phyloP scores from a whole-genome alignment of 139 green algal genomes.

The Spirogloea muscicola region DNA sequence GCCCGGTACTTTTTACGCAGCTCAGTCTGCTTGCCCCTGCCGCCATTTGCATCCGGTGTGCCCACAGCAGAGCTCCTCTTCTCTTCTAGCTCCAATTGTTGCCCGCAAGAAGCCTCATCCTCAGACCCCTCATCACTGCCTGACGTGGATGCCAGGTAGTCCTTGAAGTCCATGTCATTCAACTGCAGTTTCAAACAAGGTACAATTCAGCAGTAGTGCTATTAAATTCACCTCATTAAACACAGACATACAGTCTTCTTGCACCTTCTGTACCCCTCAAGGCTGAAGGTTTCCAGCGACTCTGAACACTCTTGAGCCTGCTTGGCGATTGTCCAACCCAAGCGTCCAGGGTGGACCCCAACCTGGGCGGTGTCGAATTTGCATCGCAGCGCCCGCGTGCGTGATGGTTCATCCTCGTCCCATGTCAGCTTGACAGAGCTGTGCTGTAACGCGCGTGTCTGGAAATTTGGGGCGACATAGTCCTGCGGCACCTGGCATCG shows the following conservation, averaged over 20 bases:
- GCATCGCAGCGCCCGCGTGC: conserved; percentile 58
- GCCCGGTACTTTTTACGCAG: conserved; percentile 29
- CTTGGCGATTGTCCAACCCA: not conserved
- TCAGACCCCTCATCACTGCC: conserved; percentile 31
- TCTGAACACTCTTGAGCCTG: not conserved
- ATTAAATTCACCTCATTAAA: not conserved
- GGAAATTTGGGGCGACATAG: conserved; percentile 74
- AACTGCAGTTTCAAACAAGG: conserved; percentile 53
- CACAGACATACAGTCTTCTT: not conserved
- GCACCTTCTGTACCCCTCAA: not conserved
- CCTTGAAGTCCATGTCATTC: conserved; percentile 80
- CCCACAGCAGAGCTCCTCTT: no score
- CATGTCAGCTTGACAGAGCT: conserved; percentile 86
- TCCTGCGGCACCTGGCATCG: conserved; percentile 58
- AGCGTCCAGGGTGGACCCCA: no score
- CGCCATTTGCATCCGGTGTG: no score
- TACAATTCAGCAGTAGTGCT: not conserved
- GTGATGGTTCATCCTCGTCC: conserved; percentile 77
- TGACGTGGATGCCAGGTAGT: conserved; percentile 66
- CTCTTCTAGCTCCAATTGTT: conserved; percentile 30
- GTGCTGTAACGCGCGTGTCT: conserved; percentile 80
- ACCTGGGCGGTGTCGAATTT: conserved; percentile 39
- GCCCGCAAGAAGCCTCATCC: conserved; percentile 15
- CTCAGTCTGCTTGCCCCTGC: not conserved
- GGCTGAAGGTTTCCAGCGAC: not conserved